Evolutionary conservation across 768 basidiomycete species (phyloP).

Genomic region (Pleurotus eryngii): DNA sequence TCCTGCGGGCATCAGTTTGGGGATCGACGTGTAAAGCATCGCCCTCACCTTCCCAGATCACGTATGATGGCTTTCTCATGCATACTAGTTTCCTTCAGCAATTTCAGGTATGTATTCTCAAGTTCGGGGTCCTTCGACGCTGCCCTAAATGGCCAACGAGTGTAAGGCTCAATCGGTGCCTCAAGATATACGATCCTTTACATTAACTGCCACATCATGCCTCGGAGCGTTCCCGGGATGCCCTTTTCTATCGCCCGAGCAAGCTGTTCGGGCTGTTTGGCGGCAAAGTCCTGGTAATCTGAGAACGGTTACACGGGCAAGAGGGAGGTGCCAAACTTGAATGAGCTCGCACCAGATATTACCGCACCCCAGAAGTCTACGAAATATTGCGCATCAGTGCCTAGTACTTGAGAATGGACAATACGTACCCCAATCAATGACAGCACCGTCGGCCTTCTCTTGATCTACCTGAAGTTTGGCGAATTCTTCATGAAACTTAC

Average conservation of each 20-base stretch:
- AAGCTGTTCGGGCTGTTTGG: conserved; percentile 71
- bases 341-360: conserved; percentile 61
- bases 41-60: conserved; percentile 76
- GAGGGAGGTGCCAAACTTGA: neutral
- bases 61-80: conserved; percentile 95
- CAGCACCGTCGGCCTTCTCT: conserved; percentile 37
- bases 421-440: conserved; percentile 74
- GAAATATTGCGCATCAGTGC: conserved; percentile 8
- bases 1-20: conserved; percentile 41
- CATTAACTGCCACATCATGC: conserved; percentile 98
- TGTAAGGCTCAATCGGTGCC: conserved; percentile 5
- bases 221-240: conserved; percentile 82
- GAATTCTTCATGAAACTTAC: conserved; percentile 77
- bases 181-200: conserved; percentile 27
- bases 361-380: conserved; percentile 95
- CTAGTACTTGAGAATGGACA: neutral
- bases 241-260: conserved; percentile 90
- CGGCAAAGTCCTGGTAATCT: conserved; percentile 90
- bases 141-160: conserved; percentile 49
- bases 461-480: conserved; percentile 59
- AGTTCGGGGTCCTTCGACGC: conserved; percentile 90
- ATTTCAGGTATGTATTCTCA: conserved; percentile 75
- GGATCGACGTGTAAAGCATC: conserved; percentile 10
- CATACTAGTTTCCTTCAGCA: conserved; percentile 78
- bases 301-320: conserved; percentile 6